These are phyloP conservation scores for Allomyces arbusculus DNA, from an alignment of 192 early-diverging fungal species.

Conservation along the genomic window DNA sequence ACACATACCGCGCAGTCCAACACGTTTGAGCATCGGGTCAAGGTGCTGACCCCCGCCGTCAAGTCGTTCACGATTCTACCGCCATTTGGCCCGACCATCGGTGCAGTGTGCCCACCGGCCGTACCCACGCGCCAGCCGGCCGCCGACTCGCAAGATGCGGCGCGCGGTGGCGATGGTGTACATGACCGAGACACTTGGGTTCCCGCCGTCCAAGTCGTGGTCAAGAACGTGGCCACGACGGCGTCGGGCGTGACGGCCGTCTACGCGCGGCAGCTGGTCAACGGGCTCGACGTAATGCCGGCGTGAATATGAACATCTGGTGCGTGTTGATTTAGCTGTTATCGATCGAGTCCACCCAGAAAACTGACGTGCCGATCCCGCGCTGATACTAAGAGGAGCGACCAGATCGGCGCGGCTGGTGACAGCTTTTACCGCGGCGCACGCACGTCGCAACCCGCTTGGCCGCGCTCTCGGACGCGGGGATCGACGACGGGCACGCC, in stretches of 20 bases:
- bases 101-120: no score
- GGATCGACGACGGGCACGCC: no score
- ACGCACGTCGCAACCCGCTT: neutral
- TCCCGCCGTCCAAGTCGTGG: neutral
- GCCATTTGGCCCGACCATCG: no score
- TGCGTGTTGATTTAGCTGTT: no score
- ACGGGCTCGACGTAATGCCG: conserved; percentile 64
- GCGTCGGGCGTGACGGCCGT: conserved; percentile 58
- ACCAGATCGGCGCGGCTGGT: neutral
- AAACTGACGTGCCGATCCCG: no score
- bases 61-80: no score
- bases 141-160: neutral
- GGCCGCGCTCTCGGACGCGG: no score
- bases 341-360: no score
- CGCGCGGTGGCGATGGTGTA: neutral
- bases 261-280: conserved; percentile 48
- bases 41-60: no score
- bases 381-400: neutral
- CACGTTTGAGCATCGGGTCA: no score
- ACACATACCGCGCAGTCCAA: no score
- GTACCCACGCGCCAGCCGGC: neutral
- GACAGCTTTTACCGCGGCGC: neutral
- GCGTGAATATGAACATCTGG: conserved; percentile 59
- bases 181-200: neutral
- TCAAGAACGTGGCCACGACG: neutral